Evolutionary conservation across 257 asterid species (phyloP), one percentile per base, ranked within the genome.

Genomic region (Vinca minor): DNA sequence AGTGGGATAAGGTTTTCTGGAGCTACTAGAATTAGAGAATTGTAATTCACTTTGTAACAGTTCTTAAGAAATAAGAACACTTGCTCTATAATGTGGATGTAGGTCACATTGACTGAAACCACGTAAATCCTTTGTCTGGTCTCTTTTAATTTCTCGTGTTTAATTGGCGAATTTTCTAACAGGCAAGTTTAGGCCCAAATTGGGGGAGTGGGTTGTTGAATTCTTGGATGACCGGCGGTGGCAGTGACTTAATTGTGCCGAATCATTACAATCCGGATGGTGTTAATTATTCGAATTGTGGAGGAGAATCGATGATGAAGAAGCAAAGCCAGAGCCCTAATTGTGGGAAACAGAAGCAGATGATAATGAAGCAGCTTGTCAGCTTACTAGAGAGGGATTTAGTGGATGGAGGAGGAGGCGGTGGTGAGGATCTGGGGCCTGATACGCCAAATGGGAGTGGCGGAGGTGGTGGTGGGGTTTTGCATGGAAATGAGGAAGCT

Each of bases 321-420:
- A n/a, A n/a, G n/a, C n/a, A n/a, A n/a, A n/a, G n/a, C n/a, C 76
- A 68, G 66, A 73, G 35, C 18, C 78, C 88, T 1, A 83, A 71
- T 41, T 85, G 92, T 62, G 99, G 96, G 72, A 89, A 84, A 83
- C 95, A 83, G 74, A 87, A 68, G 72, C 83, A 75, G 76, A 80
- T 81, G 62, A 84, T 92, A 62, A 12, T 89, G 75, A 85, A 83
- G 79, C 99, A 93, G 77, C 69, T 93, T 56, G 15, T 83, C 81
- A 86, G 78, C 66, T 59, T 89, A 75, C 64, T 71, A 20, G 78
- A 75, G 54, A 48, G 50, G 46, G 74, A 77, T 56, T 25, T 82
- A 36, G 79, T 75, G 8, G 92, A 74, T 9, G 71, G 70, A 1
- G 65, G 48, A 0, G 53, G 62, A 41, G 74, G 70, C 17, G 78